Base-by-base conservation (phyloP, 768 basidiomycete species). In the Rhizopogon vinicolor region DNA sequence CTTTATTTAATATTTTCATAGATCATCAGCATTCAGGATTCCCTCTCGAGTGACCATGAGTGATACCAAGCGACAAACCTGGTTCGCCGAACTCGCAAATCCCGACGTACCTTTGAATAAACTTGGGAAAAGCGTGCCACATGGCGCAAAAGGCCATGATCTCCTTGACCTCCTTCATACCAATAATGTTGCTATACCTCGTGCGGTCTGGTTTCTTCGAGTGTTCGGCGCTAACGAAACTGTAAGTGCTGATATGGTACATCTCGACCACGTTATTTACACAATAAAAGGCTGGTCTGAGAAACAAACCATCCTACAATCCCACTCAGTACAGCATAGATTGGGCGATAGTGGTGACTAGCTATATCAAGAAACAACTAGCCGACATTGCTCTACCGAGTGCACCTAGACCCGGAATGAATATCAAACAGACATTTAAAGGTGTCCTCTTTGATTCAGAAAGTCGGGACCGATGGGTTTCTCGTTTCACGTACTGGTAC, bases 161-260 rank as follows among this genome's bases (percentile, higher is more conserved):
- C 77, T 93, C 29, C 73, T 94, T 50, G 91, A 93, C 57, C 73
- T 93, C 42, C 70, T 94, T 31, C 88, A 93, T 53, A 75, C 78
- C 6, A 84, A 91, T 52, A 81, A 85, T 54, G 87, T 93, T 28
- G 87, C 86, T 6, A 87, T 91, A 35, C 78, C 87, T 1, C 80
- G 92, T 44, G 92, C 92, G 3, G 83, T 93, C 7, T 94, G 92
- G 92, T 89, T 93, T 65, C 75, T 93, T 28, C 81, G 91, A 18
- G 90, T 92, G 3, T 83, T 92, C 62, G 92, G 92, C 25, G 90
- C 87, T 18, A 92, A 93, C 61, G 92, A 94, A 71, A 90, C 88
- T 48, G 90, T 91, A 65, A 44, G 74, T 57, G 7, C 22, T 19
- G 37, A n/a, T 56, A 44, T 33, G 43, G 52, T 22, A 1, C 57